phyloP scores from a whole-genome alignment of 495 filamentous ascomycete genomes.

The Sabuloglossum arenarium region DNA sequence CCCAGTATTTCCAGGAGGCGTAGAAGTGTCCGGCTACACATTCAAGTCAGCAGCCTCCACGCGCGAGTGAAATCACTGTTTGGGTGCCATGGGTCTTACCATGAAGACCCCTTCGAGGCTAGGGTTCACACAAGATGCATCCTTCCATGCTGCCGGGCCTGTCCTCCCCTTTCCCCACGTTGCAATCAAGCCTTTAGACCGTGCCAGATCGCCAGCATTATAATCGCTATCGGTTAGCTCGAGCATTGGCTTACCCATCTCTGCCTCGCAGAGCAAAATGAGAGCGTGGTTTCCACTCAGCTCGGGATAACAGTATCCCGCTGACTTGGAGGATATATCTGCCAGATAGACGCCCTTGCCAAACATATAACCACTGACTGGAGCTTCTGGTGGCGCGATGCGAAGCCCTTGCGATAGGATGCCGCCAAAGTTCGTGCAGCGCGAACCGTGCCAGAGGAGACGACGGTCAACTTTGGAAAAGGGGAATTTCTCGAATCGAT shows the following conservation, averaged over 20 bases:
- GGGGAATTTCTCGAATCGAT: conserved; percentile 37
- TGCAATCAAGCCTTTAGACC: conserved; percentile 33
- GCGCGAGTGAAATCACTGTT: conserved; percentile 7
- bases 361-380: conserved; percentile 60
- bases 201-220: conserved; percentile 39
- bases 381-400: conserved; percentile 71
- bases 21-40: conserved; percentile 24
- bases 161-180: conserved; percentile 44
- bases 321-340: conserved; percentile 61
- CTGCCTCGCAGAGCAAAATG: conserved; percentile 56
- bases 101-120: conserved; percentile 44
- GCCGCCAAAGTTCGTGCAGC: conserved; percentile 60
- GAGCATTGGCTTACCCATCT: conserved; percentile 52
- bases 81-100: conserved; percentile 15
- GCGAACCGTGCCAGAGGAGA: conserved; percentile 70
- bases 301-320: conserved; percentile 44
- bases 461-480: conserved; percentile 35
- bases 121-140: conserved; percentile 42
- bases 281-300: conserved; percentile 28
- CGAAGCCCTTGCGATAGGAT: conserved; percentile 71
- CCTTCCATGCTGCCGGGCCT: conserved; percentile 51
- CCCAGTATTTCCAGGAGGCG: conserved; percentile 19
- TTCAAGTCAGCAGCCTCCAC: background rate
- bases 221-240: conserved; percentile 30
- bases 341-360: conserved; percentile 85